Evolutionary conservation across 1,139 yeast genomes (phyloP).

Genomic region (Casaregolazyma lundiana): DNA sequence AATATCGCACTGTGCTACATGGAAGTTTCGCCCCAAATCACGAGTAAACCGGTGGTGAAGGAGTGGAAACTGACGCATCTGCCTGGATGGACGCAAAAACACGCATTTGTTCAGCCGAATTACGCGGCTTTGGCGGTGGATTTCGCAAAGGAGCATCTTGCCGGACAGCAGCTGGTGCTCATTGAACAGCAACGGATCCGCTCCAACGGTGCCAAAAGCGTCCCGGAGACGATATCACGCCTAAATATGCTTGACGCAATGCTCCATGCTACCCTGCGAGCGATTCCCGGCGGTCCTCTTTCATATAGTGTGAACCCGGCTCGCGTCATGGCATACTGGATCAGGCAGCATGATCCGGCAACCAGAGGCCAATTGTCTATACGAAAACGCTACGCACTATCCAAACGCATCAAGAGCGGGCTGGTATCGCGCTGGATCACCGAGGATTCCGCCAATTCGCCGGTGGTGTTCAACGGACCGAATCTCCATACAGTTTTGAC

Average conservation of each 20-base stretch:
- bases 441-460: constrained; percentile 4
- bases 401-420: constrained; percentile 18
- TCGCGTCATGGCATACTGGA: constrained; percentile 29
- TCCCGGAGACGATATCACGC: constrained; percentile 48
- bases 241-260: constrained; percentile 52
- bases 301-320: constrained; percentile 27
- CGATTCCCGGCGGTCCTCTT: constrained; percentile 11
- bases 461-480: constrained; percentile 9
- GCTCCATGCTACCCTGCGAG: constrained; percentile 37
- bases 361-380: constrained; percentile 9
- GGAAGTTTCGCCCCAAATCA: constrained; percentile 9
- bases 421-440: constrained; percentile 19
- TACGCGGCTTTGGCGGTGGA: constrained; percentile 25
- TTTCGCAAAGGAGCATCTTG: constrained; percentile 13
- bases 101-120: constrained; percentile 24
- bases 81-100: constrained; percentile 27
- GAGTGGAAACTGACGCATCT: constrained; percentile 46
- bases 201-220: constrained; percentile 41
- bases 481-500: not conserved
- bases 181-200: constrained; percentile 56
- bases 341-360: constrained; percentile 22
- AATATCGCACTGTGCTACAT: constrained; percentile 40
- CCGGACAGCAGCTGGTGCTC: constrained; percentile 34
- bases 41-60: constrained; percentile 29
- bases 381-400: constrained; percentile 15